A percentile compares a stretch with the other conserved stretches of the same genome.
These are phyloP conservation scores for Ambrosia artemisiifolia DNA, from an alignment of 129 eudicot species.

Conservation along the genomic window DNA sequence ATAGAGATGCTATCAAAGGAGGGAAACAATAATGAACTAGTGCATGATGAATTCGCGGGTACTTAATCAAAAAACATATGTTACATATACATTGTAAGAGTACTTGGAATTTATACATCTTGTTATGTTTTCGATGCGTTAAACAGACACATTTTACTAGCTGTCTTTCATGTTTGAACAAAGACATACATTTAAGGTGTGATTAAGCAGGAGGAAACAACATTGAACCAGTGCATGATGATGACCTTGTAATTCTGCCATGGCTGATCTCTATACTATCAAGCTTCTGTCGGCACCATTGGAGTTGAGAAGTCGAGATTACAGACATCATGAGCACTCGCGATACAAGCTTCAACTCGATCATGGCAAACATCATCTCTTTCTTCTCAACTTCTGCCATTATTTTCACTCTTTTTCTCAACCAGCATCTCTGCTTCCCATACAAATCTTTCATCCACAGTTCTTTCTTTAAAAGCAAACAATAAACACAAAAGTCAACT, in stretches of 20 bases:
- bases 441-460: conserved; percentile 38
- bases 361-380: conserved; percentile 39
- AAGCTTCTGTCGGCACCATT: conserved; percentile 60
- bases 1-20: conserved; percentile 16
- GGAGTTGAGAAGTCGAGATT: conserved; percentile 52
- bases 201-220: conserved; percentile 40
- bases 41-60: background rate
- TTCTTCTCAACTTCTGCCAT: conserved; percentile 19
- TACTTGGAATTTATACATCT: background rate
- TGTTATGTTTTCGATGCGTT: background rate
- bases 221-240: conserved; percentile 14
- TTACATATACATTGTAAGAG: conserved; percentile 32
- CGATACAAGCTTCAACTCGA: conserved; percentile 45
- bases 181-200: background rate
- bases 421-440: conserved; percentile 49
- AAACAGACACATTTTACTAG: no score
- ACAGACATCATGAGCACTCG: conserved; percentile 48
- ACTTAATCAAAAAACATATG: conserved; percentile 44
- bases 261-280: conserved; percentile 32
- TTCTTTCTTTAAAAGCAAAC: conserved; percentile 36
- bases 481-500: background rate
- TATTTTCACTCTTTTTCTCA: conserved; percentile 27
- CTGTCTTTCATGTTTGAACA: background rate
- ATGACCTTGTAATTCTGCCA: conserved; percentile 23
- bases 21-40: conserved; percentile 32